phyloP scores from a whole-genome alignment of 176 grass and related monocot genomes.

The Triticum urartu region DNA sequence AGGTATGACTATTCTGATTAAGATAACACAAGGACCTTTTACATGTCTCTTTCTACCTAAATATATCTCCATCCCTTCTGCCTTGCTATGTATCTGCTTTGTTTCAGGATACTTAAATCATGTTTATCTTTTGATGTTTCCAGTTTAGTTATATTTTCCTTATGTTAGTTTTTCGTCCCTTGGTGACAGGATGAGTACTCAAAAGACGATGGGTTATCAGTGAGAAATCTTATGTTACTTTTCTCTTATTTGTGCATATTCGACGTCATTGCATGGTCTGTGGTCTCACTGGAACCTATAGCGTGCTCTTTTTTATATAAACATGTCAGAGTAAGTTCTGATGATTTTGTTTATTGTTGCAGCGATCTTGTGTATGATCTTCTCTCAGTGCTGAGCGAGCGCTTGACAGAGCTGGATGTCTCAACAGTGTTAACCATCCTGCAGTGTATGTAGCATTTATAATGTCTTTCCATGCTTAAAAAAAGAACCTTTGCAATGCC shows the following conservation, averaged over 20 bases:
- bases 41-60: background rate
- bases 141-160: background rate
- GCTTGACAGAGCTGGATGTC: slow-evolving; percentile 84
- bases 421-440: slow-evolving; percentile 71
- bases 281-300: slow-evolving; percentile 22
- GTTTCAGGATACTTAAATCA: background rate
- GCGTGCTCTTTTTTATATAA: slow-evolving; percentile 16
- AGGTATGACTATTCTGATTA: slow-evolving; percentile 52
- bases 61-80: background rate
- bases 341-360: slow-evolving; percentile 31
- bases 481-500: background rate
- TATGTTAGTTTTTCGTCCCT: slow-evolving; percentile 8
- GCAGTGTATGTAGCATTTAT: slow-evolving; percentile 55
- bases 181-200: slow-evolving; percentile 72
- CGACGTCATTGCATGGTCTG: slow-evolving; percentile 78
- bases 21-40: background rate
- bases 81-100: background rate
- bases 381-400: slow-evolving; percentile 61
- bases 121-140: background rate
- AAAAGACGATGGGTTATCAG: slow-evolving; percentile 73
- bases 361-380: slow-evolving; percentile 86
- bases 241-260: slow-evolving; percentile 82
- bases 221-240: slow-evolving; percentile 78
- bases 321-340: slow-evolving; percentile 16
- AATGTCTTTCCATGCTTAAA: background rate